Base-by-base conservation (phyloP, 2,329 filamentous ascomycete genomes). In the Bipolaris victoriae region DNA sequence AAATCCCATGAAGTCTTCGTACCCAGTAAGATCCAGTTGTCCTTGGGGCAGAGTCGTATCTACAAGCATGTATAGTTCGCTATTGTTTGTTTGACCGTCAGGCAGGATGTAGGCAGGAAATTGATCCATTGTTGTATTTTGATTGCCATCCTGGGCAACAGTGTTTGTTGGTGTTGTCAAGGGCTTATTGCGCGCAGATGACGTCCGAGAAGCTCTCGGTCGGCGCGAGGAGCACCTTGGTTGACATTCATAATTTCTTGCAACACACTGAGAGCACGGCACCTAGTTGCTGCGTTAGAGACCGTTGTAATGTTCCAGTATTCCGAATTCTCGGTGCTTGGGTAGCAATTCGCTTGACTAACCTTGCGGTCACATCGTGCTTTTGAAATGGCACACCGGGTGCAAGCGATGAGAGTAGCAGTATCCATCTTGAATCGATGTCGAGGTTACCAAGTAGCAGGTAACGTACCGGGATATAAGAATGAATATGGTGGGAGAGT, bases 191-290 rank as follows among this genome's bases (percentile, higher is more conserved):
- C 54, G 49, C 20, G 16, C 47, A 15, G 40, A 51, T 15, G 47
- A 43, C 29, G 26, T 56, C 37, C 49, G 41, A 35, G 49, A 49
- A 36, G 43, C 54, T 41, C 54, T 49, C 18, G 43, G 49, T 29
- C 43, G 43, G 36, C 54, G 54, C 36, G 54, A 52, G 20, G 49
- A 52, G 20, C 41, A 52, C 16, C 54, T 29, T 15, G 54, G 54
- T 37, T 56, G 49, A 16, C 54, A 56, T 16, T 52, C 43, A 16
- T 47, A 48, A 35, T 45, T 45, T 47, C 49, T 52, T 40, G 54
- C 54, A 24, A 56, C 54, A 22, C 54, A 56, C 18, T 56, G 54
- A 10, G 54, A 56, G 26, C 54, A 56, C 7, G 54, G 54, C n/a
- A 56, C 54, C 54, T 56, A n/a, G 35, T 16, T 15, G 3, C 31